A percentile compares a stretch with the other conserved stretches of the same genome.
Evolutionary conservation across 2,329 filamentous ascomycete genomes (phyloP).

Genomic region (Teratosphaeria zuluensis): DNA sequence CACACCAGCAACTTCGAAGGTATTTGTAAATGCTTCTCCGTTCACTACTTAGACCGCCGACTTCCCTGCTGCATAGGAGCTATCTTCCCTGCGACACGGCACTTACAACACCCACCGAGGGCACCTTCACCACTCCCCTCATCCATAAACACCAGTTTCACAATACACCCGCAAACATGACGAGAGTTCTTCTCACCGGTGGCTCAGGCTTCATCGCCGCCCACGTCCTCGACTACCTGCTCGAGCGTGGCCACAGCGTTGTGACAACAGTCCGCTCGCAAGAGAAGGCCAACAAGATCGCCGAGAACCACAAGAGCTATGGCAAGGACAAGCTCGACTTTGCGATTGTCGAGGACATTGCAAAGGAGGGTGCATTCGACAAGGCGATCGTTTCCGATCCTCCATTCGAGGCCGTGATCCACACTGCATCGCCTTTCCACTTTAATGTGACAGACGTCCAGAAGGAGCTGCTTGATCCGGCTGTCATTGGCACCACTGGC

Average conservation of each 20-base stretch:
- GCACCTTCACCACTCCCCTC: background rate
- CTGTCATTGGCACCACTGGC: constrained; percentile 54
- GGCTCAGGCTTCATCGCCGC: constrained; percentile 58
- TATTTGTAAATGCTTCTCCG: too few species aligned
- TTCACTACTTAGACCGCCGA: background rate
- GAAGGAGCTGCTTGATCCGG: constrained; percentile 51
- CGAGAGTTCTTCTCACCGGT: constrained; percentile 32
- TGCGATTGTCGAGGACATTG: constrained; percentile 63
- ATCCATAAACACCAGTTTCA: background rate
- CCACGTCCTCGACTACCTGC: constrained; percentile 51
- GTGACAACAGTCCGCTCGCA: constrained; percentile 54
- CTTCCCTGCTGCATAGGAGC: background rate
- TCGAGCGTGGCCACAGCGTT: constrained; percentile 48
- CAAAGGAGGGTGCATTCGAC: constrained; percentile 57
- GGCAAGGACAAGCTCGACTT: constrained; percentile 52
- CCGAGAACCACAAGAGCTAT: constrained; percentile 41
- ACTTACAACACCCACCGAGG: background rate
- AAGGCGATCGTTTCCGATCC: constrained; percentile 50
- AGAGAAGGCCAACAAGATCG: constrained; percentile 53
- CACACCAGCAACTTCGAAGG: too few species aligned
- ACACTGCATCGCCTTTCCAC: constrained; percentile 67
- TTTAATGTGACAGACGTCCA: constrained; percentile 64
- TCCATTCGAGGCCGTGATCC: constrained; percentile 63
- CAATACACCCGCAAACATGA: constrained; percentile 9
- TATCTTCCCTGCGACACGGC: background rate